Evolutionary conservation across 2,329 filamentous ascomycete genomes (phyloP), one percentile per base, ranked within the genome.

Genomic region (Penicillium psychrosexuale): DNA sequence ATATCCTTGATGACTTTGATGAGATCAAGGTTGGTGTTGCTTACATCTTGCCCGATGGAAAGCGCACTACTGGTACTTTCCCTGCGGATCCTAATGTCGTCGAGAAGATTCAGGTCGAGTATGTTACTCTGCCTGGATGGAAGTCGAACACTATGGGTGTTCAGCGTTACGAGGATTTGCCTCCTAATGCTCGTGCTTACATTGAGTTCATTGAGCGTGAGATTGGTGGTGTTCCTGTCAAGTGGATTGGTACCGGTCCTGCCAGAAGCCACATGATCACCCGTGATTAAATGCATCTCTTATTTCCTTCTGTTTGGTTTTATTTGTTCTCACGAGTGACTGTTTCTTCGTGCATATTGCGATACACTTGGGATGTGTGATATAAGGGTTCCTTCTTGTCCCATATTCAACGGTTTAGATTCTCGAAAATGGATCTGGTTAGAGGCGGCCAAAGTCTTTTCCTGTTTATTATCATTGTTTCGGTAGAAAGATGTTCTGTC

Each of bases 211-310:
- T 86, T 61, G 84, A 86, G 74, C 63, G 65, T 46, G 75, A 81
- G 58, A 77, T 83, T 52, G 72, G 79, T 17, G 82, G 79, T 46
- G 79, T 86, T 38, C 78, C 76, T 58, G 74, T 86, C 55, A 84
- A 82, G 74, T 86, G 82, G 76, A 84, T 87, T 66, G 84, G 84
- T 37, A 84, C 83, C 9, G 84, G 84, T 12, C 84, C 84, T 52
- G 79, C 77, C 43, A 75, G 83, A 59, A 82, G 85, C 60, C 80
- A 83, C 68, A 85, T 86, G 83, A 84, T 86, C 67, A 72, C 78
- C 51, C 75, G 81, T 69, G 62, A 64, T 46, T 67, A 64, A 53
- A 43, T 43, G 36, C 3, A 22, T 55, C 55, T 53, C 15, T 39
- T 68, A 13, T 47, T 53, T 36, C 55, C 19, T 44, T 24, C 30